Base-by-base conservation (phyloP, 2,329 filamentous ascomycete species). In the Aureobasidium sp. region DNA sequence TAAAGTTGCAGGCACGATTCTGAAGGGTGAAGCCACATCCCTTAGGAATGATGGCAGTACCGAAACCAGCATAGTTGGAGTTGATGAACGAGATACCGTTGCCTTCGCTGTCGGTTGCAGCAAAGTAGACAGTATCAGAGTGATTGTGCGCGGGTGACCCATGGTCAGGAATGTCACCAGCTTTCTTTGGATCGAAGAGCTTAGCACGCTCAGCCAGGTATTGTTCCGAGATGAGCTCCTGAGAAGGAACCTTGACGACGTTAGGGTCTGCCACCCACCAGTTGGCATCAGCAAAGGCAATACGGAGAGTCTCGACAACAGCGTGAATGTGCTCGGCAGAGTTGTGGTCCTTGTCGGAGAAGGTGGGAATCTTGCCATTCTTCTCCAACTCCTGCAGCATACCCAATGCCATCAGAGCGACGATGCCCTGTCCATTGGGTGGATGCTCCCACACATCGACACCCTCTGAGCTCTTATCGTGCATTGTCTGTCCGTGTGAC, bases 1-100 rank as follows among this genome's bases (percentile, higher is more conserved):
- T 85, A 76, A 99, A 97, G 73, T 93, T 94, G 42, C 88, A 86
- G 8, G 90, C 94, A 2, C 94, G 90, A 79, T 96, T 97, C 73
- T 99, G 94, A 23, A 99, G 82, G 0, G 90, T 93, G 77, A 97
- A 97, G 8, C 93, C 93, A 73, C 91, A 96, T 7, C 87, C 90
- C 46, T 80, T 77, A 23, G 94, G 93, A 56, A 99, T 85, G 71
- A 97, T 96, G 67, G 79, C 82, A 0, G 91, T 94, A 58, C 94
- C 94, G 74, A 97, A 93, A 0, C 90, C 91, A 61, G 83, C 87
- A 76, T 92, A 97, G 79, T 93, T 95, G 75, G 88, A 92, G 81
- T 96, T 97, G 79, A 97, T 97, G 77, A 97, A 97, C 26, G 89
- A 94, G 59, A 94, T 92, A 37, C 89, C 93, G 75, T 97, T 97